Percentiles rank a stretch among this genome's conserved stretches.
Conservation (phyloP, 306 rosid species). For the Delonix regia region DNA sequence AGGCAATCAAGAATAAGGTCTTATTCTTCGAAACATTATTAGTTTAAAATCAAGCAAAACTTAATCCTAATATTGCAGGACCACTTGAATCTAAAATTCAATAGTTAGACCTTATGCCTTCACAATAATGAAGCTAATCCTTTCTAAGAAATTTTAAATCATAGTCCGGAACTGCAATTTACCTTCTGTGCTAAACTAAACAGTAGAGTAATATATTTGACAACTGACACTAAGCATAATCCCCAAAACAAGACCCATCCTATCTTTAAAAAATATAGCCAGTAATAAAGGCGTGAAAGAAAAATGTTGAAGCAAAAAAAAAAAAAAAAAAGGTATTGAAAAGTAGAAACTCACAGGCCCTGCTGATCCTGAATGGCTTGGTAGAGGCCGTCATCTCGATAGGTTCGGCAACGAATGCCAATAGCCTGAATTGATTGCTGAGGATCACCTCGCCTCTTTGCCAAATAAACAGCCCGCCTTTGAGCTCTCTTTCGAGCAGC, state of each 20-base stretch:
- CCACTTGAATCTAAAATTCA: neutral
- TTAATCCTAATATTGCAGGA: neutral
- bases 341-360: conserved; percentile 66
- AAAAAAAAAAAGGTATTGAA: neutral
- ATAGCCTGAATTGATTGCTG: conserved; percentile 81
- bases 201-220: neutral
- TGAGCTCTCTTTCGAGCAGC: conserved; percentile 98
- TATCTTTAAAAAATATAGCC: too few species aligned
- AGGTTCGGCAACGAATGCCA: conserved; percentile 76
- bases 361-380: conserved; percentile 96
- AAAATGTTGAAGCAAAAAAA: neutral
- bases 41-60: neutral
- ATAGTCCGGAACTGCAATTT: neutral
- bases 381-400: conserved; percentile 91
- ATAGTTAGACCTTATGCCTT: neutral
- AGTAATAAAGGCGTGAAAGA: neutral
- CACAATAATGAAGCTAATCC: neutral
- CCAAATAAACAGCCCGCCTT: conserved; percentile 85
- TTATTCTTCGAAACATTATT: neutral
- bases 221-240: neutral
- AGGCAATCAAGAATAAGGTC: neutral
- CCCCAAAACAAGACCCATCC: neutral
- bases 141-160: neutral
- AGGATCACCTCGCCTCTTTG: conserved; percentile 97
- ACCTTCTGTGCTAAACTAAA: neutral